Evolutionary conservation across 495 filamentous ascomycete species (phyloP), one percentile per base, ranked within the genome.

Genomic region (Pyronema domesticum): DNA sequence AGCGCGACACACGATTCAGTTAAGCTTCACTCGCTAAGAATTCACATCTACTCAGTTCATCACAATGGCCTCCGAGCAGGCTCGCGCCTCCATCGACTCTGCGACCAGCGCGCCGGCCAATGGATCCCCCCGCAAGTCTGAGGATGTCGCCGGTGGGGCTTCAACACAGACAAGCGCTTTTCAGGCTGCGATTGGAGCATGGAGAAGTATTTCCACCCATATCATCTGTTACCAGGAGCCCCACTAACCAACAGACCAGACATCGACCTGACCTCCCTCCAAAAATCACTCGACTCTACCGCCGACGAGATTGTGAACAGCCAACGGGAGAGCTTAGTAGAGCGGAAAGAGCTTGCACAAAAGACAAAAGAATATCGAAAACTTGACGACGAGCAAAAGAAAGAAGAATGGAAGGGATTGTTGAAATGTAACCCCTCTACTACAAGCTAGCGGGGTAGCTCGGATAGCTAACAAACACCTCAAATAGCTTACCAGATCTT

Each of bases 291-390:
- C 50, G 91, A 99, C 68, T 79, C 81, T 58, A 86, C 85, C 9
- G 89, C 91, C 6, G 87, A 86, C 3, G 93, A 99, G 61, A 87
- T 99, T 46, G 86, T 96, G 42, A 72, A 82, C 40, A 83, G 86
- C 63, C 91, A 99, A 64, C 79, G 87, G 58, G 93, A 95, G 68
- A 80, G 88, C 15, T 80, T 95, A 8, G 80, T 94, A 11, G 89
- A 95, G 65, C 78, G 91, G 46, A 99, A 99, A 64, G 91, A 99
- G 51, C 75, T 99, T 14, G 91, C 91, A 13, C 89, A 95, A 68
- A 96, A 95, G 72, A 99, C 91, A 3, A 99, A 96, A 65, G 91
- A 96, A 66, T 99, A 94, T 61, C 73, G 87, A 58, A 99, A 95
- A 67, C 76, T 94, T 3, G 91, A 96, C 53, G 93, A 99, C 72